Evolutionary conservation across 169 alveolate genomes (phyloP).

Genomic region (Amoebophrya sp.): DNA sequence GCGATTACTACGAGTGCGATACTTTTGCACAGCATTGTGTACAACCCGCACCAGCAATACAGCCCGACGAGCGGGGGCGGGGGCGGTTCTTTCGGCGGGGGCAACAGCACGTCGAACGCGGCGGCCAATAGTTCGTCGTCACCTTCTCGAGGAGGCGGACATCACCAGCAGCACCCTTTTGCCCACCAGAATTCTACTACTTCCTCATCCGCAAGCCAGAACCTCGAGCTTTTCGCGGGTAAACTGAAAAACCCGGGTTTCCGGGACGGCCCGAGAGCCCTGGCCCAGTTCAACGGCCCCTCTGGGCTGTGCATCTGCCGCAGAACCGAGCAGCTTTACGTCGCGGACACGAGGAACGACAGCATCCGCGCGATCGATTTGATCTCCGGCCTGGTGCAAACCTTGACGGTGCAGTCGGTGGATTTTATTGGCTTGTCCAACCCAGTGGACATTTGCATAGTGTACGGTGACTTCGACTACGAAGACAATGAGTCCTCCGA

Average conservation of each 20-base stretch:
- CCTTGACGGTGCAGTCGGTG: background rate
- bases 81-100: too few relatives aligned
- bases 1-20: too few relatives aligned
- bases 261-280: background rate
- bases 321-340: slow-evolving; percentile 9
- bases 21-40: too few relatives aligned
- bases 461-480: slow-evolving; percentile 5
- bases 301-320: background rate
- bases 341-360: background rate
- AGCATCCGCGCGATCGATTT: background rate
- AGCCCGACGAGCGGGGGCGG: too few relatives aligned
- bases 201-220: too few relatives aligned
- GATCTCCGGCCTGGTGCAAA: background rate
- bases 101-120: too few relatives aligned
- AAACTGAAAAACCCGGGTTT: background rate
- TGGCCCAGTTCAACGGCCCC: slow-evolving; percentile 1
- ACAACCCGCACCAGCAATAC: too few relatives aligned
- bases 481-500: background rate
- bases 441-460: background rate
- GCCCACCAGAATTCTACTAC: too few relatives aligned
- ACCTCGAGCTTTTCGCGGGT: background rate
- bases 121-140: too few relatives aligned
- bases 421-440: background rate
- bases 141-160: too few relatives aligned
- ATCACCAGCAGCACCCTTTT: too few relatives aligned